Evolutionary conservation across 2,329 filamentous ascomycete species (phyloP), one percentile per base, ranked within the genome.

Genomic region (Cercospora sp.): DNA sequence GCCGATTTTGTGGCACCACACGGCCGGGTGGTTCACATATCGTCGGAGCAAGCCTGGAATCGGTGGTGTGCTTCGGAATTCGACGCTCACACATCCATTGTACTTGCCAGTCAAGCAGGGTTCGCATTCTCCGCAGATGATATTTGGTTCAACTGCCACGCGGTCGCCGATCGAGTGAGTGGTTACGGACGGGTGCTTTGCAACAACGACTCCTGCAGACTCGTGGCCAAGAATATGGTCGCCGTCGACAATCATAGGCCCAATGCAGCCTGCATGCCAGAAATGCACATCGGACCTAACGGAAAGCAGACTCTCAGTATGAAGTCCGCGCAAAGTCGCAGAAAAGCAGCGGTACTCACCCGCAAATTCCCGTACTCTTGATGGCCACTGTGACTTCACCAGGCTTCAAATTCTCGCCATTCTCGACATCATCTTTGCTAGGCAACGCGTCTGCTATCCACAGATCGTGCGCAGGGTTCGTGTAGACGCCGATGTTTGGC

Each of bases 1-100:
- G 59, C 92, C 92, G 74, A 98, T 95, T 85, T 96, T 96, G 85
- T 97, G 93, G 83, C 94, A 97, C 93, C 94, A 97, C 60, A 91
- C 85, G 20, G 94, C 93, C 2, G 93, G 94, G 83, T 97, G 94
- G 83, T 94, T 96, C 82, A 97, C 91, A 80, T 97, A 97, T 79
- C 94, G 89, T 74, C 94, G 88, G 74, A 98, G 85, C 70, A 98
- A 86, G 39, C 94, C 95, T 8, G 91, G 87, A 31, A 96, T 89
- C 12, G 95, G 94, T 8, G 95, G 94, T 3, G 95, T 98, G 60
- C 92, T 96, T 62, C 96, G 86, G 84, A 98, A 98, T 64, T 87
- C 83, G 72, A 97, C 93, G 63, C 85, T 86, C 75, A 94, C 91
- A 83, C 94, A 98, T 69, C 94, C 94, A 79, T 98, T 98, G 86